Conservation (phyloP, 1,284 basidiomycete species). For the Sporisorium reilianum region DNA sequence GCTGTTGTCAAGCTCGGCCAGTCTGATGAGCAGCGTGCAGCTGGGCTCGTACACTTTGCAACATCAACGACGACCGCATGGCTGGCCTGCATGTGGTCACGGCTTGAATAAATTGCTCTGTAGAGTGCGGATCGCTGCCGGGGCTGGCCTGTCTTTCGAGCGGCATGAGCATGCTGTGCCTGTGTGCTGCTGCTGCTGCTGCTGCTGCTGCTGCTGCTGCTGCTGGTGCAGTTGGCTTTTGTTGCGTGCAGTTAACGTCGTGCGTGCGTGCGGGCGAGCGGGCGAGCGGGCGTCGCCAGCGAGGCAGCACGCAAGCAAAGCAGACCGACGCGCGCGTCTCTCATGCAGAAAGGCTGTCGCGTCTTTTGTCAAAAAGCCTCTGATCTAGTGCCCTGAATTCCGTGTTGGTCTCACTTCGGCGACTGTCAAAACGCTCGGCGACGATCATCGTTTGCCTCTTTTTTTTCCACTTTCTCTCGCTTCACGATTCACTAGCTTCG, state of each 20-base stretch:
- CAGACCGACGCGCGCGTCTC: neutral
- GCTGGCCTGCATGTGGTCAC: too few species aligned
- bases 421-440: conserved; percentile 12
- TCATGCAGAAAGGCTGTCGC: neutral
- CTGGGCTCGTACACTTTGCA: neutral
- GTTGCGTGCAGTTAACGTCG: too few species aligned
- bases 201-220: too few species aligned
- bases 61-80: too few species aligned
- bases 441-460: neutral
- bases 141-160: too few species aligned
- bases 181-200: too few species aligned
- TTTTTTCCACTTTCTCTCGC: neutral
- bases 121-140: neutral
- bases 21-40: neutral
- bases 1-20: conserved; percentile 1
- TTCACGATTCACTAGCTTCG: neutral
- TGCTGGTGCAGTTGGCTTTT: too few species aligned
- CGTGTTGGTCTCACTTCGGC: conserved; percentile 8
- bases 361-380: neutral
- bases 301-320: conserved; percentile 4
- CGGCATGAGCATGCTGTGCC: neutral
- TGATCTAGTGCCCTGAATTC: neutral
- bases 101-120: too few species aligned
- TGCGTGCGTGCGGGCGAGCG: too few species aligned
- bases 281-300: too few species aligned